Evolutionary conservation across 2,329 filamentous ascomycete genomes (phyloP).

Genomic region (Rutstroemia sp.): DNA sequence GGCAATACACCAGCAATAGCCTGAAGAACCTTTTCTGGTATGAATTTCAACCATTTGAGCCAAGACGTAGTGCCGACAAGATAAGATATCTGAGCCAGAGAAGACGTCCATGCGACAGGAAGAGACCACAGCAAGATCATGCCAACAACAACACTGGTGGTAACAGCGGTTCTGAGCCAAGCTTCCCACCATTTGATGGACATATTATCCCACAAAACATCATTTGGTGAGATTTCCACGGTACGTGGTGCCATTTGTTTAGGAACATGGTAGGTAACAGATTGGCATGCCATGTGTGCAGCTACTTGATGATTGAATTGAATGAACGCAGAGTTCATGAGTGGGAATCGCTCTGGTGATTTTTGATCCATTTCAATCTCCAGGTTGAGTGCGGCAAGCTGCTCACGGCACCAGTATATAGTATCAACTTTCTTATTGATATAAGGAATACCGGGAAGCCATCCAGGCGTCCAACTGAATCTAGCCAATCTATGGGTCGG

Average conservation of each 20-base stretch:
- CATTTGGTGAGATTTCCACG: constrained; percentile 88
- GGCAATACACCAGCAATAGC: constrained; percentile 80
- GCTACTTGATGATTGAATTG: constrained; percentile 98
- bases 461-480: constrained; percentile 48
- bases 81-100: constrained; percentile 68
- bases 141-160: constrained; percentile 56
- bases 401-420: constrained; percentile 82
- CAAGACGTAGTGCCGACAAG: constrained; percentile 60
- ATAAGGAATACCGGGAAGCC: constrained; percentile 72
- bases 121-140: constrained; percentile 88
- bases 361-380: constrained; percentile 90
- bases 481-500: constrained; percentile 74
- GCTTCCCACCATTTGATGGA: constrained; percentile 90
- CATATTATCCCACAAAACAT: constrained; percentile 97
- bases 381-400: constrained; percentile 79
- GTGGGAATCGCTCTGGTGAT: constrained; percentile 74
- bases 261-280: constrained; percentile 82
- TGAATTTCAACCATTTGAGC: constrained; percentile 60
- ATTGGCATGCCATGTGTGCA: constrained; percentile 96
- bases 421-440: constrained; percentile 89
- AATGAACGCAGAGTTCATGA: constrained; percentile 96
- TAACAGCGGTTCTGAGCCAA: constrained; percentile 54
- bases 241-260: constrained; percentile 88
- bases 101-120: constrained; percentile 81
- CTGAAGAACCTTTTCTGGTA: constrained; percentile 57